phyloP scores from a whole-genome alignment of 2,329 filamentous ascomycete species.

The Trichoderma sp. region DNA sequence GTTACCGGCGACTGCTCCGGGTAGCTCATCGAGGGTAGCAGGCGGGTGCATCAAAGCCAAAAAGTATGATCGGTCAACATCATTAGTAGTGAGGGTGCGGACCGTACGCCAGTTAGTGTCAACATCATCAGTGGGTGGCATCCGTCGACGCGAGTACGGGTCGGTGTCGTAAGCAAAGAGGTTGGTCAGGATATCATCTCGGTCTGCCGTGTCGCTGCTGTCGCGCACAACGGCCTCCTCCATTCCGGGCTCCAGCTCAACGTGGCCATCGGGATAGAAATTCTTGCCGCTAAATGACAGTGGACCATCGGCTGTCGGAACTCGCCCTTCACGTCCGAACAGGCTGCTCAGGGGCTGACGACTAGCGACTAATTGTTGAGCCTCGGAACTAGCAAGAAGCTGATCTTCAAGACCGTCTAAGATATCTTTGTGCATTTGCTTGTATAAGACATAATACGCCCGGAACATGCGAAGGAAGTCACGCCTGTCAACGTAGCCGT shows the following conservation, averaged over 20 bases:
- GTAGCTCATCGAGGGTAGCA: constrained; percentile 42
- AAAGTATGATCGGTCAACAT: constrained; percentile 41
- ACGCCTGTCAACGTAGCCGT: constrained; percentile 79
- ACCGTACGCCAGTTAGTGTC: constrained; percentile 38
- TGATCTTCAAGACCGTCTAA: constrained; percentile 76
- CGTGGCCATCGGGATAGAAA: constrained; percentile 59
- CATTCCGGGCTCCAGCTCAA: constrained; percentile 59
- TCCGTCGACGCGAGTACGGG: constrained; percentile 29
- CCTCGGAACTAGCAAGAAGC: constrained; percentile 69
- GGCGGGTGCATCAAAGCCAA: constrained; percentile 47
- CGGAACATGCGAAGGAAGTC: constrained; percentile 91
- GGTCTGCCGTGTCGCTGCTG: constrained; percentile 56
- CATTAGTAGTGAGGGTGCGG: constrained; percentile 30
- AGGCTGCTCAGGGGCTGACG: constrained; percentile 72
- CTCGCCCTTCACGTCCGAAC: constrained; percentile 69
- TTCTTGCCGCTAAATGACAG: constrained; percentile 63
- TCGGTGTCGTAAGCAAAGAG: constrained; percentile 44
- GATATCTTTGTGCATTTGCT: constrained; percentile 83
- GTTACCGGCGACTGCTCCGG: constrained; percentile 38
- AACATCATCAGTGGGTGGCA: constrained; percentile 31
- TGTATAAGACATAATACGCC: constrained; percentile 87
- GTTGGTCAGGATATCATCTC: constrained; percentile 58
- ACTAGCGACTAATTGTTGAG: constrained; percentile 71
- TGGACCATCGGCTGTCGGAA: constrained; percentile 60
- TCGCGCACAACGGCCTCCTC: constrained; percentile 57